Evolutionary conservation across 768 basidiomycete species (phyloP), one percentile per base, ranked within the genome.

Genomic region (Mycena indigotica): DNA sequence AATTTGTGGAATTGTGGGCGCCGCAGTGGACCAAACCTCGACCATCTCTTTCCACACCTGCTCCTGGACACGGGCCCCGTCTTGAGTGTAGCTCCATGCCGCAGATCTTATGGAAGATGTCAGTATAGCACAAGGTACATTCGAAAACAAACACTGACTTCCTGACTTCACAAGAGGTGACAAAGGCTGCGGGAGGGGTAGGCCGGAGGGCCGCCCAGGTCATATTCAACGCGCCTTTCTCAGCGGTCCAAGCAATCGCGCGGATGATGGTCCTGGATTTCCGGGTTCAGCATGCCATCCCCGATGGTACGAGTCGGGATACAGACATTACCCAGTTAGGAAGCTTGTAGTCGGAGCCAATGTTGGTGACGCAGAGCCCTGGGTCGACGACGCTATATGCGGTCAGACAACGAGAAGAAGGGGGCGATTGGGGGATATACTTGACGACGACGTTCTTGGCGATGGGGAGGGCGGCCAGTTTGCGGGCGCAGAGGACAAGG

Each of bases 401-500:
- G 41, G 41, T 44, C 41, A 48, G 10, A 21, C 10, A 24, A 32
- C 16, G 0, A 45, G 38, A 13, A 57, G 44, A 15, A 10, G 6
- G 21, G 3, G 32, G 2, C 30, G 26, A 25, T 28, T 24, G 17
- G n/a, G 32, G 17, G 32, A 28, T 53, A 1, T 55, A 62, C 61
- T 62, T 62, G 28, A 62, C 56, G 2, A 62, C 56, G 6, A 62
- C 60, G 8, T 51, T 53, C 24, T 58, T 24, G 2, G 61, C 61
- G 1, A 25, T 19, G 12, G 56, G 49, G 26, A 62, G 6, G 21
- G 41, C 50, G 8, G 53, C 52, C 12, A 56, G 30, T 30, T 51
- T 50, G 3, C 61, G 56, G 1, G 50, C 50, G 0, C 50, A 2
- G 28, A 55, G 53, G 5, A 55, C n/a, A 30, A 39, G 28, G 41